Evolutionary conservation across 1,139 yeast genomes (phyloP).

Genomic region (Suhomyces wounanorum): DNA sequence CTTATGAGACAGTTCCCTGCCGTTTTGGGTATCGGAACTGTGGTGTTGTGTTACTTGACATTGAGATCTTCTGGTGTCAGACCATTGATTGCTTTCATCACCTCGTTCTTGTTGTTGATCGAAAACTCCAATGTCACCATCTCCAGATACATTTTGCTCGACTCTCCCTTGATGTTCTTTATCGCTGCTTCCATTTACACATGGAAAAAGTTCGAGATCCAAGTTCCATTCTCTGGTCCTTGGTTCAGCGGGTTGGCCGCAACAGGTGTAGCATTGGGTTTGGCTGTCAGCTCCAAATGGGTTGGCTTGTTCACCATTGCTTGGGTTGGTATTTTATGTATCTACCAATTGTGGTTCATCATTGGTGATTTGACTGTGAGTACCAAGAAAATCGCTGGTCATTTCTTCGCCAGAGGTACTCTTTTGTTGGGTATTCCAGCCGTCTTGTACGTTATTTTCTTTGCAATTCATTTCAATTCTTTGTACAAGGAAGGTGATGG

Average conservation of each 20-base stretch:
- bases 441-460: conserved; percentile 67
- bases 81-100: conserved; percentile 67
- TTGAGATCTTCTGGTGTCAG: conserved; percentile 86
- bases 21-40: conserved; percentile 75
- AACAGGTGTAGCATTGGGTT: conserved; percentile 82
- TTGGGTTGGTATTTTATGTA: conserved; percentile 82
- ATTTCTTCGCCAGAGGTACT: conserved; percentile 57
- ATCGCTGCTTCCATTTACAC: conserved; percentile 85
- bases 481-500: conserved; percentile 82
- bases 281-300: conserved; percentile 92
- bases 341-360: conserved; percentile 81
- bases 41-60: conserved; percentile 75
- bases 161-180: conserved; percentile 88
- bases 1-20: conserved; percentile 90
- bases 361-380: conserved; percentile 82
- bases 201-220: conserved; percentile 78
- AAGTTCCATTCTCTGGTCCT: conserved; percentile 63
- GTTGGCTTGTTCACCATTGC: conserved; percentile 93
- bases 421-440: conserved; percentile 71
- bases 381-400: conserved; percentile 49
- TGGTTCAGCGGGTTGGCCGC: conserved; percentile 76
- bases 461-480: conserved; percentile 75
- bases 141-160: conserved; percentile 85
- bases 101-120: conserved; percentile 66
- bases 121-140: conserved; percentile 90